Conservation (phyloP, 306 rosid species). For the Alnus rubra region DNA sequence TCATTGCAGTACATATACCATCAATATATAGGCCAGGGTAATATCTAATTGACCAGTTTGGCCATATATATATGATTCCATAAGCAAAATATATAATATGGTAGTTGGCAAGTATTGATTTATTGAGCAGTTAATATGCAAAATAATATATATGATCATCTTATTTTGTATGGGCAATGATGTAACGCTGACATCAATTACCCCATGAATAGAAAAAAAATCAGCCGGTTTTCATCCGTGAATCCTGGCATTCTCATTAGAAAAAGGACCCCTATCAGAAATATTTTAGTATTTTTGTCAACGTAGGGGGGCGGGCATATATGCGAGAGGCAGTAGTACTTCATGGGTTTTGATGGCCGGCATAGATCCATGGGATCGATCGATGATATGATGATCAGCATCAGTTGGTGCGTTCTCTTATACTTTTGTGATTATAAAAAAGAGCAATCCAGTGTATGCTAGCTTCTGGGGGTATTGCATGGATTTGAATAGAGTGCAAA, state of each 20-base stretch:
- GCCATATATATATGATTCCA: not conserved
- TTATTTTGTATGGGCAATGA: not conserved
- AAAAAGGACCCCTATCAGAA: not conserved
- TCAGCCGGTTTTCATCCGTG: conserved; percentile 12
- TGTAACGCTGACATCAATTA: not conserved
- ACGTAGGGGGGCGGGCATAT: not conserved
- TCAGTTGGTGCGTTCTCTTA: not conserved
- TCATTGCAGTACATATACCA: too few species aligned
- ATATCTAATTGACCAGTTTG: not conserved
- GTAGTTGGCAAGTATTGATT: not conserved
- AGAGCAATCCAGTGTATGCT: not conserved
- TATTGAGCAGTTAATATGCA: too few species aligned
- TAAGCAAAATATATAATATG: not conserved
- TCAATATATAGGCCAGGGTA: too few species aligned
- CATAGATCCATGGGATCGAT: not conserved
- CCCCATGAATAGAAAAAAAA: not conserved
- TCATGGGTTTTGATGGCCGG: not conserved
- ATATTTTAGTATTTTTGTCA: not conserved
- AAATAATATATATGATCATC: not conserved
- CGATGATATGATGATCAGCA: not conserved
- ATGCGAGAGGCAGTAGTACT: not conserved
- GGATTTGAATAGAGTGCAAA: not conserved
- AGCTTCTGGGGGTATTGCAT: not conserved
- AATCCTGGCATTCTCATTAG: conserved; percentile 13
- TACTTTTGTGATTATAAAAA: too few species aligned